Evolutionary conservation across 164 flowering plant genomes (phyloP).

Genomic region (Tetrastigma voinierianum): DNA sequence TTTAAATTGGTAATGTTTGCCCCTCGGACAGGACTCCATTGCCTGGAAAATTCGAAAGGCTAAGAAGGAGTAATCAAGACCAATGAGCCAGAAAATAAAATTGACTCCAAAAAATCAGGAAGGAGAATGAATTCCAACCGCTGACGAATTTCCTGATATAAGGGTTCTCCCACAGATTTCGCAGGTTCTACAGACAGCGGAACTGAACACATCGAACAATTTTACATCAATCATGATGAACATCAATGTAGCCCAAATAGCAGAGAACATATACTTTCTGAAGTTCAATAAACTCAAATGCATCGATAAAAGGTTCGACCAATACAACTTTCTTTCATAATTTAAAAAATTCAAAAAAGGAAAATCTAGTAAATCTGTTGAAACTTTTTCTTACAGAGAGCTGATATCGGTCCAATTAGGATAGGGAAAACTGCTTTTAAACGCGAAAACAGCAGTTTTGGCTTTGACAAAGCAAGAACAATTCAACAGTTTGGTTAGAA

Average conservation of each 20-base stretch:
- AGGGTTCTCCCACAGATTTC: conserved; percentile 57
- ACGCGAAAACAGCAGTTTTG: too few species aligned
- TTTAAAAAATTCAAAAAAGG: too few species aligned
- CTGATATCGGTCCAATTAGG: too few species aligned
- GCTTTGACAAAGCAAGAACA: too few species aligned
- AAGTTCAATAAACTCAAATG: too few species aligned
- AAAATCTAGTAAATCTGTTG: too few species aligned
- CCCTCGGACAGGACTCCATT: conserved; percentile 85
- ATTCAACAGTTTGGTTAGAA: too few species aligned
- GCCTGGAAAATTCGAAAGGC: conserved; percentile 40
- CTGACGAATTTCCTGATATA: conserved; percentile 56
- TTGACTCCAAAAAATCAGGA: background rate
- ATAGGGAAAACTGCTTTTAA: too few species aligned
- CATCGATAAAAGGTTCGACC: too few species aligned
- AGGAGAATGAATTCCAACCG: conserved; percentile 36
- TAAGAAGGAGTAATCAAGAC: background rate
- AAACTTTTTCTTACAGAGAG: too few species aligned
- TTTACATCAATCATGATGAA: background rate
- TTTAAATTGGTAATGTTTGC: conserved; percentile 42
- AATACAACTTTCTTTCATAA: too few species aligned
- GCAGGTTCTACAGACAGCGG: conserved; percentile 57
- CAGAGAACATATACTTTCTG: background rate
- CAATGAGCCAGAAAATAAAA: background rate
- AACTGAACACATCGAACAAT: conserved; percentile 39
- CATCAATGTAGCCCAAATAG: background rate